Evolutionary conservation across 2,329 filamentous ascomycete species (phyloP), one percentile per base, ranked within the genome.

Genomic region (Colletotrichum navitas): DNA sequence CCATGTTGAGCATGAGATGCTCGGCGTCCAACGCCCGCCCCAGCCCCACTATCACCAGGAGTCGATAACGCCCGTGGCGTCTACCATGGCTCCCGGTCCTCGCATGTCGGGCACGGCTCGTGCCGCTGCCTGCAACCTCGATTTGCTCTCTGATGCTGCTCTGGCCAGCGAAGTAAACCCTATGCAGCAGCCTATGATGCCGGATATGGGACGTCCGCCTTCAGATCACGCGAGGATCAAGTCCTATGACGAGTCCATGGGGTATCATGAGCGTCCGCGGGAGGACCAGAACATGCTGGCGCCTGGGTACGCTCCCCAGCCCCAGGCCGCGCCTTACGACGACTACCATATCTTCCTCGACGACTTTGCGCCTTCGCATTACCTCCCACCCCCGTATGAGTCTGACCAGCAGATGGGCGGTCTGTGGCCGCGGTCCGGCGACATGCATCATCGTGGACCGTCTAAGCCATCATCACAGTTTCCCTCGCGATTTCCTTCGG

Each of bases 261-360:
- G 82, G 1, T 89, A 87, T 74, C 77, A 80, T 14, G 86, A 89
- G 41, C 85, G 86, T 16, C 79, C 80, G 29, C 81, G 86, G 43
- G 85, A 86, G 26, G 84, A 88, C 18, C 78, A 81, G 4, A 81
- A 81, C 2, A 78, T 82, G 7, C 78, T 87, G 64, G 77, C 82
- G 5, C 80, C 84, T 2, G 82, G 80, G 3, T 83, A 84, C 58
- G 75, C 80, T 1, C 79, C 80, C 11, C 82, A 84, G 60, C 78
- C 80, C 54, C 80, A 81, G 4, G 77, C 79, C 3, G 78, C 85
- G 1, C 76, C 80, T 1, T 87, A 87, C 72, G 87, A 89, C 67
- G 87, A 89, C 74, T 90, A 90, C 73, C 88, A 89, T 71, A 78
- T 89, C 16, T 90, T 90, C 70, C 79, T 90, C 63, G 88, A 90